Evolutionary conservation across 768 basidiomycete species (phyloP).

Genomic region (Russula ochroleuca): DNA sequence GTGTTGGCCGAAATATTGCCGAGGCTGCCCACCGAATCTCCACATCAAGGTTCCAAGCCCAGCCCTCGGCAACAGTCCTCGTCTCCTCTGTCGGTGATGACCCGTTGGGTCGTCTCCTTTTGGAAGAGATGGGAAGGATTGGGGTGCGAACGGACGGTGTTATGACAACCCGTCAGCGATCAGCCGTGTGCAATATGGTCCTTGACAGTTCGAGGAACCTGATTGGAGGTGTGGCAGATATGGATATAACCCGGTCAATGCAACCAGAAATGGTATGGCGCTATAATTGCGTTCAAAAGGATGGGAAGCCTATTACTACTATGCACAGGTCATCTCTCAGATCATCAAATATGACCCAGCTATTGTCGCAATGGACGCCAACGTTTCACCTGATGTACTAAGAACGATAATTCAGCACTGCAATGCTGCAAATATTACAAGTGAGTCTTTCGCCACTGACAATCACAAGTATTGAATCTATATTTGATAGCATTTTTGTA

Average conservation of each 20-base stretch:
- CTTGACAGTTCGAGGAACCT: conserved; percentile 68
- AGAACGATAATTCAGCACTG: conserved; percentile 50
- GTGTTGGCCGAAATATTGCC: conserved; percentile 93
- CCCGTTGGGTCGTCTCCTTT: conserved; percentile 64
- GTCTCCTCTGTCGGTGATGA: conserved; percentile 77
- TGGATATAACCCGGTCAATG: conserved; percentile 61
- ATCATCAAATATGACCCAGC: conserved; percentile 48
- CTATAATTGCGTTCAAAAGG: neutral
- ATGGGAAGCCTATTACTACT: neutral
- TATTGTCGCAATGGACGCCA: conserved; percentile 73
- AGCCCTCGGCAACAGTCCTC: conserved; percentile 46
- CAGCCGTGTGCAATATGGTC: conserved; percentile 85
- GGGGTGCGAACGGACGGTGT: conserved; percentile 86
- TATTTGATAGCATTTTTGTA: conserved; percentile 66
- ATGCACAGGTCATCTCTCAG: conserved; percentile 47
- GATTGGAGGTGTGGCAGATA: conserved; percentile 87
- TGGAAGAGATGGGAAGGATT: conserved; percentile 48
- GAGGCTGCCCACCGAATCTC: conserved; percentile 78
- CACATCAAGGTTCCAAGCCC: conserved; percentile 32
- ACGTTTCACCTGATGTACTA: conserved; percentile 56
- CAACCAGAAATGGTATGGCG: conserved; percentile 43
- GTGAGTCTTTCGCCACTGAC: conserved; percentile 41
- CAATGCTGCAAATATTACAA: conserved; percentile 42
- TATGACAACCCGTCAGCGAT: conserved; percentile 43
- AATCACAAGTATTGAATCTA: conserved; percentile 6